Percentiles rank a stretch among this genome's conserved stretches.
phyloP scores from a whole-genome alignment of 2,329 filamentous ascomycete genomes.

The Colletotrichum liriopes region DNA sequence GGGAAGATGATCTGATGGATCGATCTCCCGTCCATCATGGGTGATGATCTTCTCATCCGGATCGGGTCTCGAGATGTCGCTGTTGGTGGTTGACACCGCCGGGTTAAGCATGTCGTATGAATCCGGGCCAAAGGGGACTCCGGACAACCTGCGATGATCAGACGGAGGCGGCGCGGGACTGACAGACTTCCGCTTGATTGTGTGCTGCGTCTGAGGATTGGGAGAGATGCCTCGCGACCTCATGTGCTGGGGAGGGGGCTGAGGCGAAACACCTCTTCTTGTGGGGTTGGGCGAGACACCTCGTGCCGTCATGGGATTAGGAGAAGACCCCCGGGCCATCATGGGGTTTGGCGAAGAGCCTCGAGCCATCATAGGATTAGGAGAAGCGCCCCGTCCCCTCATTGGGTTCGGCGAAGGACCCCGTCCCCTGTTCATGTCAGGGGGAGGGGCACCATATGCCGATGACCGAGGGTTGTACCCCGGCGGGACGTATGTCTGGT shows the following conservation, averaged over 20 bases:
- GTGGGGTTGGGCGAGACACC: constrained; percentile 64
- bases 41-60: constrained; percentile 80
- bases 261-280: constrained; percentile 47
- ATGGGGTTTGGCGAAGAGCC: constrained; percentile 40
- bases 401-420: constrained; percentile 59
- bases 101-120: constrained; percentile 83
- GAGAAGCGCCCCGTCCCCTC: constrained; percentile 28
- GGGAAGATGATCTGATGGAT: constrained; percentile 85
- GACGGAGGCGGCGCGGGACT: constrained; percentile 75
- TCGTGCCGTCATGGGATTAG: constrained; percentile 58
- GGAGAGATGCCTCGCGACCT: constrained; percentile 61
- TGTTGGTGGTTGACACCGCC: constrained; percentile 51
- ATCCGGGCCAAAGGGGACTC: constrained; percentile 81
- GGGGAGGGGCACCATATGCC: constrained; percentile 55
- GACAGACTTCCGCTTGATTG: constrained; percentile 80
- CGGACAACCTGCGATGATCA: constrained; percentile 68
- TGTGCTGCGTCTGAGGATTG: constrained; percentile 63
- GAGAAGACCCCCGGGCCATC: constrained; percentile 34
- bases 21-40: constrained; percentile 82
- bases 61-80: constrained; percentile 53
- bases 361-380: constrained; percentile 62
- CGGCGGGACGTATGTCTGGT: constrained; percentile 55
- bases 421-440: constrained; percentile 47
- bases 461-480: constrained; percentile 61
- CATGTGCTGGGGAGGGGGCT: constrained; percentile 53